A percentile compares a stretch with the other conserved stretches of the same genome.
Evolutionary conservation across 2,329 filamentous ascomycete species (phyloP).

Genomic region (Paracamarosporium sp.): DNA sequence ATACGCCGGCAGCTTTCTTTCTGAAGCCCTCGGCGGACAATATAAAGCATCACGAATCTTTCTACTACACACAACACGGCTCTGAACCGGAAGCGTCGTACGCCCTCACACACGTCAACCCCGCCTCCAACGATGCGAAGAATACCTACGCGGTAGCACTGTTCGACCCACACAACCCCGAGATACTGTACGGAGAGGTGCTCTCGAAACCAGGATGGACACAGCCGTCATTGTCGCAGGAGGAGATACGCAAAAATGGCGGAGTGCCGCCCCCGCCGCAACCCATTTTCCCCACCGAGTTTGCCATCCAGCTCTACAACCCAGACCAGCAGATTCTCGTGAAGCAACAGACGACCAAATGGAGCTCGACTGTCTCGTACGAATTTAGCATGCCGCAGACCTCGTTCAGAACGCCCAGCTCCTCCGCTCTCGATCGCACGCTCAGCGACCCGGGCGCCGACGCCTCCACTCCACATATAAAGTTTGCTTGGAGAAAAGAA

Average conservation of each 20-base stretch:
- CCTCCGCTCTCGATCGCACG: constrained; percentile 78
- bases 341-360: constrained; percentile 74
- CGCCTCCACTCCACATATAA: constrained; percentile 70
- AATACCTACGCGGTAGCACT: constrained; percentile 89
- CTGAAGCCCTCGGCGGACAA: constrained; percentile 60
- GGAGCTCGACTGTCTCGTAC: constrained; percentile 82
- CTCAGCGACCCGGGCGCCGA: constrained; percentile 65
- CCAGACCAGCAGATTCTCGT: constrained; percentile 83
- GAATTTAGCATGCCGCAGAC: constrained; percentile 91
- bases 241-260: constrained; percentile 75
- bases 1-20: constrained; percentile 60
- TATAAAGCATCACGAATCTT: constrained; percentile 59
- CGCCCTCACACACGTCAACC: constrained; percentile 77
- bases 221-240: constrained; percentile 79
- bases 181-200: constrained; percentile 87
- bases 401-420: constrained; percentile 81
- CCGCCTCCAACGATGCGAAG: constrained; percentile 70
- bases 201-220: constrained; percentile 85
- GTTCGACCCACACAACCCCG: constrained; percentile 79
- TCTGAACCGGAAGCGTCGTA: constrained; percentile 82
- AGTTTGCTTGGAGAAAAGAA: constrained; percentile 90
- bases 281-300: constrained; percentile 77
- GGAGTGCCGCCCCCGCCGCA: constrained; percentile 70
- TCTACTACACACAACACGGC: constrained; percentile 72
- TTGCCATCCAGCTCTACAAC: constrained; percentile 90